phyloP scores from a whole-genome alignment of 257 asterid genomes.

The Solanum pimpinellifolium region DNA sequence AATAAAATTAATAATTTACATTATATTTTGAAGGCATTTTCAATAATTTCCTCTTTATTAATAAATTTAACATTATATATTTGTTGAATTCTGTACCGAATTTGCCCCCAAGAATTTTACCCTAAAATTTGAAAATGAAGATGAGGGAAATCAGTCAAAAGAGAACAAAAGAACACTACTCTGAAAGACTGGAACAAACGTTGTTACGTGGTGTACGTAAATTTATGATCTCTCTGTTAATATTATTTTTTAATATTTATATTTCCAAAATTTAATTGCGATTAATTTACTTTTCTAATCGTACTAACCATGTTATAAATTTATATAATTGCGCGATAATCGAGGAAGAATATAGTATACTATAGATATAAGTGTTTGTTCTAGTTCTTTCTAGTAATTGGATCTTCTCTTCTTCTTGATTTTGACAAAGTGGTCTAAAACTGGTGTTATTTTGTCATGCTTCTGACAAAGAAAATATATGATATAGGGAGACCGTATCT shows the following conservation, averaged over 20 bases:
- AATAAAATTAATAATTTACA: too few relatives aligned
- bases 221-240: neutral
- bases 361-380: too few relatives aligned
- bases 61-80: too few relatives aligned
- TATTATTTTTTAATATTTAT: too few relatives aligned
- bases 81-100: neutral
- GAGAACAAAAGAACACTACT: neutral
- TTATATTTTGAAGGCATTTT: too few relatives aligned
- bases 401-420: too few relatives aligned
- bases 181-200: neutral
- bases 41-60: too few relatives aligned
- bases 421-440: neutral
- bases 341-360: neutral
- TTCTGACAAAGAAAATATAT: conserved; percentile 13
- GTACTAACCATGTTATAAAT: neutral
- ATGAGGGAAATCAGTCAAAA: neutral
- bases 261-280: too few relatives aligned
- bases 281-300: too few relatives aligned
- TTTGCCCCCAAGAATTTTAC: neutral
- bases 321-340: neutral
- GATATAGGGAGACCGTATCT: neutral
- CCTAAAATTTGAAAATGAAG: neutral
- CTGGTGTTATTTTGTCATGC: conserved; percentile 6
- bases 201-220: neutral
- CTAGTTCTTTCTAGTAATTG: too few relatives aligned